Evolutionary conservation across 768 basidiomycete genomes (phyloP).

Genomic region (Glaciozyma martinii): DNA sequence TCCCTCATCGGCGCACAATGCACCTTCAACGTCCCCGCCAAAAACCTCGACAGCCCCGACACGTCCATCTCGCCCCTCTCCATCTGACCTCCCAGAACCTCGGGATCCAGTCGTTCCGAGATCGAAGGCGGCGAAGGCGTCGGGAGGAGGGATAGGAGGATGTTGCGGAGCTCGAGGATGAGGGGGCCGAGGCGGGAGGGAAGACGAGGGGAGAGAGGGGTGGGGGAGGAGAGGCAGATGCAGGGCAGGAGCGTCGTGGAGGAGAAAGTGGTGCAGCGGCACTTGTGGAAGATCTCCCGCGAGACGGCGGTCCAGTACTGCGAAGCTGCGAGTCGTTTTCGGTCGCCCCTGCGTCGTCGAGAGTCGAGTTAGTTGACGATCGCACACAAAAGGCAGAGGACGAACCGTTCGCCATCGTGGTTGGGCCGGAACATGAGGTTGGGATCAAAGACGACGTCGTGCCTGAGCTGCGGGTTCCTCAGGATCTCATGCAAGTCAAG

Average conservation of each 20-base stretch:
- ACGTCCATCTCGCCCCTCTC: constrained; percentile 59
- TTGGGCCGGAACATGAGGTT: constrained; percentile 40
- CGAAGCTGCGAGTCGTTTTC: constrained; percentile 62
- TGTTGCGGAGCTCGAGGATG: constrained; percentile 66
- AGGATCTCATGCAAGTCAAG: constrained; percentile 77
- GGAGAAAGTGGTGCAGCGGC: constrained; percentile 69
- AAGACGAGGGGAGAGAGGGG: constrained; percentile 37
- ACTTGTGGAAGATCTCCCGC: constrained; percentile 67
- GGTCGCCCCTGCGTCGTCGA: constrained; percentile 54
- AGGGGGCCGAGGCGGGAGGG: constrained; percentile 64
- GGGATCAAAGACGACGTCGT: constrained; percentile 34
- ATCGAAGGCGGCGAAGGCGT: constrained; percentile 38
- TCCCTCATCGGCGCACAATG: constrained; percentile 94
- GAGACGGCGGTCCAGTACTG: constrained; percentile 77
- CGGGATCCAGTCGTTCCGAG: constrained; percentile 68
- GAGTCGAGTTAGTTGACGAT: constrained; percentile 40
- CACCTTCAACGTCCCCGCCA: constrained; percentile 72
- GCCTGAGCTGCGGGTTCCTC: constrained; percentile 76
- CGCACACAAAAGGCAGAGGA: background rate
- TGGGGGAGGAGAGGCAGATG: constrained; percentile 34
- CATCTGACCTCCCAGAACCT: constrained; percentile 26
- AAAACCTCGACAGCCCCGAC: constrained; percentile 62
- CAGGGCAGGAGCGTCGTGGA: constrained; percentile 27
- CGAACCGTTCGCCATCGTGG: constrained; percentile 32
- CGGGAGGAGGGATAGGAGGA: constrained; percentile 47